Conservation (phyloP, 164 flowering plant genomes). For the Piper longum region DNA sequence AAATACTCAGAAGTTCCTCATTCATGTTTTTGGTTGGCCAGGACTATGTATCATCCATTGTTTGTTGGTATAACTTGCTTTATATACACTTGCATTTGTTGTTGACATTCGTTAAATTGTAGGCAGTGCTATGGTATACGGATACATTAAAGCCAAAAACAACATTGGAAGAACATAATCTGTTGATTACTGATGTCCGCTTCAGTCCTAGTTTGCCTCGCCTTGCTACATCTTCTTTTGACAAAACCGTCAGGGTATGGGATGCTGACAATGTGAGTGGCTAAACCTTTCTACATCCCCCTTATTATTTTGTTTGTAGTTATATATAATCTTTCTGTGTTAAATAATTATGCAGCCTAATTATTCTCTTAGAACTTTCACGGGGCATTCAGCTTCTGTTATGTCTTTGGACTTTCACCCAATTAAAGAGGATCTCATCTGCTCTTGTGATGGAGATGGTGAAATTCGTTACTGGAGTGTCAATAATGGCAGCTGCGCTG, state of each 20-base stretch:
- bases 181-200: slow-evolving; percentile 64
- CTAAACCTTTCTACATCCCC: not conserved
- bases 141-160: slow-evolving; percentile 36
- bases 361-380: slow-evolving; percentile 58
- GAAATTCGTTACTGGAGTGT: slow-evolving; percentile 83
- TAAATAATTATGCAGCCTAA: slow-evolving; percentile 35
- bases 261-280: slow-evolving; percentile 65
- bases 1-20: too few relatives aligned
- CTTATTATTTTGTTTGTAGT: not conserved
- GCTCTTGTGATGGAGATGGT: slow-evolving; percentile 59
- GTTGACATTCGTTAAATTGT: slow-evolving; percentile 11
- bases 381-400: slow-evolving; percentile 54
- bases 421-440: slow-evolving; percentile 52
- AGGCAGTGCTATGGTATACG: slow-evolving; percentile 70
- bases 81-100: not conserved
- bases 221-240: slow-evolving; percentile 78
- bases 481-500: slow-evolving; percentile 50
- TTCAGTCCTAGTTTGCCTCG: slow-evolving; percentile 64
- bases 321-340: not conserved
- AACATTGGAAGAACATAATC: slow-evolving; percentile 59
- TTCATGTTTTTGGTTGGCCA: too few relatives aligned
- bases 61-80: not conserved
- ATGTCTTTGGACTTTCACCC: slow-evolving; percentile 80
- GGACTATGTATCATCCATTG: not conserved
- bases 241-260: slow-evolving; percentile 79